A percentile compares a stretch with the other conserved stretches of the same genome.
phyloP scores from a whole-genome alignment of 2,329 filamentous ascomycete genomes.

The Fusarium sambucinum region DNA sequence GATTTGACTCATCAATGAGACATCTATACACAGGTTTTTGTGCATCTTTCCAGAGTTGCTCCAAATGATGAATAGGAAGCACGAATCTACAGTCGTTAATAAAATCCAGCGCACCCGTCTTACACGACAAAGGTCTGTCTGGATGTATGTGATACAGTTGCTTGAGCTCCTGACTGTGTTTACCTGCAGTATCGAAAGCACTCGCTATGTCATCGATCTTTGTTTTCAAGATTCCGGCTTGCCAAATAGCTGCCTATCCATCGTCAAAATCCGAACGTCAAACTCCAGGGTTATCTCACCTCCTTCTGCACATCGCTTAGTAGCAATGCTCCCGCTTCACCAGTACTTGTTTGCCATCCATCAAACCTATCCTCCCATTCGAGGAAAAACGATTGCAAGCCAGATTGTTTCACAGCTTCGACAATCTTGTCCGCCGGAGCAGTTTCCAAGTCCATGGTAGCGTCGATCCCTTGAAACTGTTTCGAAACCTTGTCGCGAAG shows the following conservation, averaged over 20 bases:
- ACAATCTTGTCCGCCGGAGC: constrained; percentile 1
- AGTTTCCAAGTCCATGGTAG: not conserved
- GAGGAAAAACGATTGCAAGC: constrained; percentile 16
- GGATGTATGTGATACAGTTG: constrained; percentile 57
- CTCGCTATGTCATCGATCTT: rapidly evolving
- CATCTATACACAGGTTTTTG: constrained; percentile 55
- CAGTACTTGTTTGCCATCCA: constrained; percentile 8
- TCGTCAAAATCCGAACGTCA: not conserved
- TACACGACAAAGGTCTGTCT: constrained; percentile 55
- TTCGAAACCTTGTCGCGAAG: not conserved
- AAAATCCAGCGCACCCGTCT: constrained; percentile 56
- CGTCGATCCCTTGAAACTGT: constrained; percentile 41
- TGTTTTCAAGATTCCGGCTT: not conserved
- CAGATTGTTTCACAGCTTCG: constrained; percentile 4
- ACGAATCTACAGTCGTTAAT: constrained; percentile 52
- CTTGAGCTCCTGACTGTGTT: constrained; percentile 51
- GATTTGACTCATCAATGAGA: constrained; percentile 59
- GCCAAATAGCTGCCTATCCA: constrained; percentile 3
- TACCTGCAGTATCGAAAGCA: not conserved
- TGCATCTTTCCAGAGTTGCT: constrained; percentile 34
- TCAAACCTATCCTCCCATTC: constrained; percentile 11
- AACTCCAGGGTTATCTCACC: not conserved
- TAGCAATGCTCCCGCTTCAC: not conserved
- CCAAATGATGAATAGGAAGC: constrained; percentile 36
- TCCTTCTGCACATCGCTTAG: constrained; percentile 16